These are phyloP conservation scores for Lepidium africanum DNA, from an alignment of 345 rosid genomes.

Conservation along the genomic window DNA sequence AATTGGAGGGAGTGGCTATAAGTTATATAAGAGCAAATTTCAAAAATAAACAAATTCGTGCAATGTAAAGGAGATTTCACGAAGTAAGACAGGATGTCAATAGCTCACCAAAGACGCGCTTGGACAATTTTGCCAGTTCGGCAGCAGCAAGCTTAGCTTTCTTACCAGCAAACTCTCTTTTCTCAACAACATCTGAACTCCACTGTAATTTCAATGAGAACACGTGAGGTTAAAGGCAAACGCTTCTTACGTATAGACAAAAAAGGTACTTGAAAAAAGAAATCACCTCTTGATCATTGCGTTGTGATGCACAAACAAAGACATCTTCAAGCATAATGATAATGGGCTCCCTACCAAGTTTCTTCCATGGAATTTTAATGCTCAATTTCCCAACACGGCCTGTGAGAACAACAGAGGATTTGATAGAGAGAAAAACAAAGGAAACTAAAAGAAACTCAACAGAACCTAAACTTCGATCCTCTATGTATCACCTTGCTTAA, in stretches of 20 bases:
- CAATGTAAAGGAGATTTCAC: background rate
- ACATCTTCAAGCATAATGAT: constrained; percentile 69
- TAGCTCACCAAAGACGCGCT: constrained; percentile 65
- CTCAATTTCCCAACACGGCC: constrained; percentile 74
- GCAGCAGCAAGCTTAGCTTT: constrained; percentile 93
- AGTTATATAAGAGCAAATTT: background rate
- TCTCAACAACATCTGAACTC: constrained; percentile 70
- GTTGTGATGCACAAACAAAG: constrained; percentile 52
- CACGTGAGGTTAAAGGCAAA: background rate
- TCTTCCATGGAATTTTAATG: constrained; percentile 79
- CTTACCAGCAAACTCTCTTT: constrained; percentile 79
- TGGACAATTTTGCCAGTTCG: constrained; percentile 74
- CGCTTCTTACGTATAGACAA: background rate
- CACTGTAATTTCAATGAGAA: constrained; percentile 39
- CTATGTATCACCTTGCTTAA: constrained; percentile 49
- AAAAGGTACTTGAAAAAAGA: background rate
- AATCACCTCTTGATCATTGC: constrained; percentile 71
- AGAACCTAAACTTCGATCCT: background rate
- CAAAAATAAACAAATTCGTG: background rate
- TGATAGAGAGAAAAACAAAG: background rate
- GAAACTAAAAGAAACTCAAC: background rate
- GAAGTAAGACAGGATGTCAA: background rate
- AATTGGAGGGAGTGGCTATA: background rate
- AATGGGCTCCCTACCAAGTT: constrained; percentile 65
- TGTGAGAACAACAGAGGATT: background rate